Conservation (phyloP, 2,329 filamentous ascomycete species). For the Penicillium sp. region DNA sequence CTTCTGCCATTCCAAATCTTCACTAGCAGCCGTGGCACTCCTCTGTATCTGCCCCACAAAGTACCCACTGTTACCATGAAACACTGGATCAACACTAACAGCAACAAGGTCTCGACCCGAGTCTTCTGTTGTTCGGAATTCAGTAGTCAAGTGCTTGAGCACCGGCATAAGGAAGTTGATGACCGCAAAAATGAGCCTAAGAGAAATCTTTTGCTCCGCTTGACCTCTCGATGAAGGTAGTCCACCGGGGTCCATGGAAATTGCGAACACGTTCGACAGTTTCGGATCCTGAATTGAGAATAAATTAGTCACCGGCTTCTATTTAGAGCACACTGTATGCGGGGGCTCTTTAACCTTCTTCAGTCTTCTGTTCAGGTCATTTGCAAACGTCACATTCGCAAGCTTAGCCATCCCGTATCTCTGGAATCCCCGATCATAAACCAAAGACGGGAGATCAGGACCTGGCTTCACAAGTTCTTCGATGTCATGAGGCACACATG, state of each 20-base stretch:
- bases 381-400: constrained; percentile 42
- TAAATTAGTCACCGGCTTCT: neutral
- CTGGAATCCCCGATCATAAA: constrained; percentile 43
- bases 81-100: constrained; percentile 14
- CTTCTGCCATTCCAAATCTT: constrained; percentile 4
- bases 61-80: constrained; percentile 17
- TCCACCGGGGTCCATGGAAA: constrained; percentile 38
- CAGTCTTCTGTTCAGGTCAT: constrained; percentile 40
- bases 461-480: constrained; percentile 38
- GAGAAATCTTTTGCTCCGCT: constrained; percentile 11
- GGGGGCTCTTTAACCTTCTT: constrained; percentile 19
- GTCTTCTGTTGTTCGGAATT: constrained; percentile 17
- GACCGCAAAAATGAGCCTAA: constrained; percentile 2
- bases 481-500: constrained; percentile 38
- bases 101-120: constrained; percentile 18
- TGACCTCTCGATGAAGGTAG: constrained; percentile 21
- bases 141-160: constrained; percentile 13
- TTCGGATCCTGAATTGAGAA: constrained; percentile 21
- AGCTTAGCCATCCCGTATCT: constrained; percentile 48
- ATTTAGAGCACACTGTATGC: neutral
- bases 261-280: constrained; percentile 27
- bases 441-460: constrained; percentile 30
- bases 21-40: constrained; percentile 2
- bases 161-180: constrained; percentile 20
- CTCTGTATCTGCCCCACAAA: constrained; percentile 10